These are phyloP conservation scores for Quercus dentata DNA, from an alignment of 306 rosid species.

Conservation along the genomic window DNA sequence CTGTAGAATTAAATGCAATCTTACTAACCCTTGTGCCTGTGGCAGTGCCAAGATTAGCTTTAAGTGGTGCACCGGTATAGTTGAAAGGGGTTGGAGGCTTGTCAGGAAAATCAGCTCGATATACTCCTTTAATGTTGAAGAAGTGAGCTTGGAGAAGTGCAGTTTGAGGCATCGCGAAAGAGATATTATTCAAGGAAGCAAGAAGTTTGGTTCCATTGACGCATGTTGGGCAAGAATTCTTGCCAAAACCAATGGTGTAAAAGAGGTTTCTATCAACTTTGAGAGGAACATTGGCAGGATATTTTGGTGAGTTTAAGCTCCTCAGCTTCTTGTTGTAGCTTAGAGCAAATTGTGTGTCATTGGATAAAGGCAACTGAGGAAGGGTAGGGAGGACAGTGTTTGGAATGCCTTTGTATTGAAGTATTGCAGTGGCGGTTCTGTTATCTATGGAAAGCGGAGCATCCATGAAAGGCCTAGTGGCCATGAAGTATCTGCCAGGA, in stretches of 20 bases:
- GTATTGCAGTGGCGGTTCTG: slow-evolving; percentile 75
- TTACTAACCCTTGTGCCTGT: slow-evolving; percentile 62
- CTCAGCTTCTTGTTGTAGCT: slow-evolving; percentile 48
- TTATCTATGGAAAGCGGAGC: slow-evolving; percentile 63
- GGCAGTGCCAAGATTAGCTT: slow-evolving; percentile 52
- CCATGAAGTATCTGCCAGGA: slow-evolving; percentile 65
- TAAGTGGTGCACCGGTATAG: slow-evolving; percentile 66
- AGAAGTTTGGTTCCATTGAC: slow-evolving; percentile 69
- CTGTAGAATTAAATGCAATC: slow-evolving; percentile 64
- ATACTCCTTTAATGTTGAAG: slow-evolving; percentile 64
- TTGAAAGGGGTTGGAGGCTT: slow-evolving; percentile 56
- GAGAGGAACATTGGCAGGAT: slow-evolving; percentile 79
- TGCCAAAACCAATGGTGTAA: slow-evolving; percentile 68
- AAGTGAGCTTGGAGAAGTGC: slow-evolving; percentile 88
- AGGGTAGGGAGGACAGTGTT: slow-evolving; percentile 68
- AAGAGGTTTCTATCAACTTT: slow-evolving; percentile 67
- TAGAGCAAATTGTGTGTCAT: slow-evolving; percentile 58
- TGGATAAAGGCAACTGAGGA: slow-evolving; percentile 55
- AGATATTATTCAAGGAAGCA: slow-evolving; percentile 77
- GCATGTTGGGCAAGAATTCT: slow-evolving; percentile 59
- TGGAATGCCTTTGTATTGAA: slow-evolving; percentile 70
- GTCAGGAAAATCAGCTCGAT: slow-evolving; percentile 72
- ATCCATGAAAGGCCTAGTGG: slow-evolving; percentile 68
- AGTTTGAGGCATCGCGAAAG: slow-evolving; percentile 68
- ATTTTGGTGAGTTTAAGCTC: slow-evolving; percentile 55